Percentiles rank a stretch among this genome's conserved stretches.
These are phyloP conservation scores for Eucalyptus pauciflora DNA, from an alignment of 345 rosid species.

Conservation along the genomic window DNA sequence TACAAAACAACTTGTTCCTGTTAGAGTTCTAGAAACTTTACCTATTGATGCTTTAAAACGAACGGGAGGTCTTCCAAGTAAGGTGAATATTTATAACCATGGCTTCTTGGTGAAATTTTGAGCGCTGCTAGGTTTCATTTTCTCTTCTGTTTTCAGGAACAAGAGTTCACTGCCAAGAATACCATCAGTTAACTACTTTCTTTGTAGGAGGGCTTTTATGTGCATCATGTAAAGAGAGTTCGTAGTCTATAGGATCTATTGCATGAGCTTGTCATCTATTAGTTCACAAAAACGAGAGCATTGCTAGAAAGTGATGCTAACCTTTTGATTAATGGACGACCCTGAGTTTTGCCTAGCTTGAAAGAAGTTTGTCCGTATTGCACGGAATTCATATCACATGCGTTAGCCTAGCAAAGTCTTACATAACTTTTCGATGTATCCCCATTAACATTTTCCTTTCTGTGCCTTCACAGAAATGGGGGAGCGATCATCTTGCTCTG, in stretches of 20 bases:
- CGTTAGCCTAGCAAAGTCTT: background rate
- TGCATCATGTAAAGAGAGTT: background rate
- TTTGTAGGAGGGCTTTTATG: background rate
- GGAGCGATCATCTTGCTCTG: conserved; percentile 96
- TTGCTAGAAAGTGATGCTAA: background rate
- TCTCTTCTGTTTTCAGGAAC: background rate
- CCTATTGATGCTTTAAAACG: conserved; percentile 51
- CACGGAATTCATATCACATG: background rate
- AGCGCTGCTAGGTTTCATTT: background rate
- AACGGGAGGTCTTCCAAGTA: conserved; percentile 60
- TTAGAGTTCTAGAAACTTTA: conserved; percentile 85
- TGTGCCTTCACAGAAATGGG: conserved; percentile 55
- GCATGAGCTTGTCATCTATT: background rate
- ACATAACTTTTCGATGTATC: background rate
- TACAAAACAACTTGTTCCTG: conserved; percentile 58
- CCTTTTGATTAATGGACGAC: background rate
- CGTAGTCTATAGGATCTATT: background rate
- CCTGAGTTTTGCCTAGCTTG: background rate
- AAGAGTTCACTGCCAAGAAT: background rate
- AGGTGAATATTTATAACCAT: conserved; percentile 27
- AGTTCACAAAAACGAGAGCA: background rate
- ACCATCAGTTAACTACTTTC: background rate
- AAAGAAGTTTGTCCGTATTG: background rate
- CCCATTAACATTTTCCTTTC: background rate
- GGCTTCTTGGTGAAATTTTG: background rate